Percentiles rank a stretch among this genome's conserved stretches.
Conservation (phyloP, 495 filamentous ascomycete genomes). For the Penicillium cinerascens region DNA sequence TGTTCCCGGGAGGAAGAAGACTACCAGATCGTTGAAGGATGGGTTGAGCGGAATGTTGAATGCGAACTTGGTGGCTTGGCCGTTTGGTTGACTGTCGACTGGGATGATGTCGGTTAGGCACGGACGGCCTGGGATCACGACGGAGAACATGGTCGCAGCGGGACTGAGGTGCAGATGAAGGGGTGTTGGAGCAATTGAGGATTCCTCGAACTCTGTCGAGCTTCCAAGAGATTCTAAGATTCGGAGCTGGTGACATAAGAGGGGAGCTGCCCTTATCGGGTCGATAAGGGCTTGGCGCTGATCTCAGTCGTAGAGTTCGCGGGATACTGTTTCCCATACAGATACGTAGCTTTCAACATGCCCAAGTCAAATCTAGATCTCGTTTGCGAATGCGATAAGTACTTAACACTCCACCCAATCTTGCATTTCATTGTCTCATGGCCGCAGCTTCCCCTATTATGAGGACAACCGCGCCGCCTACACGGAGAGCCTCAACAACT, state of each 20-base stretch:
- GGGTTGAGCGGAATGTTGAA: constrained; percentile 58
- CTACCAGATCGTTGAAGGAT: constrained; percentile 72
- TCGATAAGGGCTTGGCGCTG: constrained; percentile 29
- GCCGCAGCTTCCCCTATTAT: constrained; percentile 63
- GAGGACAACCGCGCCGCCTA: constrained; percentile 52
- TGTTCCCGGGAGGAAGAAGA: constrained; percentile 84
- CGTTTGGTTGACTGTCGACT: constrained; percentile 44
- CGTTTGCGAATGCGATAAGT: constrained; percentile 62
- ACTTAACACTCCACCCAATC: constrained; percentile 20
- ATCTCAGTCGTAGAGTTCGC: not conserved
- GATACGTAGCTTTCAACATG: constrained; percentile 15
- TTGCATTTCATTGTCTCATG: constrained; percentile 11
- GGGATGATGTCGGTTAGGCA: constrained; percentile 60
- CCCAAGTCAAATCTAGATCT: constrained; percentile 54
- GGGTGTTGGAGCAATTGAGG: not conserved
- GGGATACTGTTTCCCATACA: not conserved
- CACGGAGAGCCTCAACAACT: constrained; percentile 41
- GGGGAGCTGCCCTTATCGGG: constrained; percentile 23
- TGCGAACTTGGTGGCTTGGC: constrained; percentile 62
- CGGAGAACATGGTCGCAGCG: constrained; percentile 47
- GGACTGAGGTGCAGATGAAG: constrained; percentile 2
- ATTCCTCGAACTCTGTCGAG: not conserved
- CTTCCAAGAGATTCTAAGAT: constrained; percentile 11
- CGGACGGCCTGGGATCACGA: constrained; percentile 54
- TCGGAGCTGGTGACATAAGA: constrained; percentile 27